Base-by-base conservation (phyloP, 768 basidiomycete genomes). In the Suillus weaverae region DNA sequence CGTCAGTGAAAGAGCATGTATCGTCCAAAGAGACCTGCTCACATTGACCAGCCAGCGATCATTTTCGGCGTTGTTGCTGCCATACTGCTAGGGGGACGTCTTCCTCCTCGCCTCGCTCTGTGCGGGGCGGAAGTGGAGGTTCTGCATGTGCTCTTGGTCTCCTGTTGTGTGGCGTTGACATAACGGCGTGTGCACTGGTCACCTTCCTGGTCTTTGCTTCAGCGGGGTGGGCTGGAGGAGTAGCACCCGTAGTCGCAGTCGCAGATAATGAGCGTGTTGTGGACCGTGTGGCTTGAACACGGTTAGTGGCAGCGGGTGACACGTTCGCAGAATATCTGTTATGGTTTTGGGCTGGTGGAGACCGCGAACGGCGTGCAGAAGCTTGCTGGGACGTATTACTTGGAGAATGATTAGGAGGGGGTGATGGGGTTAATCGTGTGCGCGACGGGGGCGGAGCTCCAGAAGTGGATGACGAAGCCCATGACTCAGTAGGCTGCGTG, bases 41-140 rank as follows among this genome's bases (percentile, higher is more conserved):
- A 59, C 57, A 59, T 30, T 26, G 30, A 59, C 39, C 26, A 59
- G 39, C 20, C 20, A 35, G 20, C 5, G 18, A 43, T 59, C 18
- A 59, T 41, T 59, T 59, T 59, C 87, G 81, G 69, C 85, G 87
- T 72, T 89, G 90, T 71, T 89, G 90, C 74, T 92, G 90, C 82
- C 87, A 92, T 63, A 91, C 75, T 22, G 92, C 91, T 56, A 94
- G 79, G 22, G 92, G 92, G 44, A 92, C 78, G 71, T 94, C 92
- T 72, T 94, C 92, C 71, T 93, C 91, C 71, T 91, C 90, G 33
- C 76, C 68, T 57, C 73, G 76, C 14, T 72, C 64, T 48, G 69
- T 77, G 22, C 72, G 77, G 55, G 72, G 33, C 74, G 70, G 43
- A 68, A 71, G n/a, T 38, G 70, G 44, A 26, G 69, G 63, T n/a